Evolutionary conservation across 352 stramenopile genomes (phyloP).

Genomic region (Hyphochytrium catenoides): DNA sequence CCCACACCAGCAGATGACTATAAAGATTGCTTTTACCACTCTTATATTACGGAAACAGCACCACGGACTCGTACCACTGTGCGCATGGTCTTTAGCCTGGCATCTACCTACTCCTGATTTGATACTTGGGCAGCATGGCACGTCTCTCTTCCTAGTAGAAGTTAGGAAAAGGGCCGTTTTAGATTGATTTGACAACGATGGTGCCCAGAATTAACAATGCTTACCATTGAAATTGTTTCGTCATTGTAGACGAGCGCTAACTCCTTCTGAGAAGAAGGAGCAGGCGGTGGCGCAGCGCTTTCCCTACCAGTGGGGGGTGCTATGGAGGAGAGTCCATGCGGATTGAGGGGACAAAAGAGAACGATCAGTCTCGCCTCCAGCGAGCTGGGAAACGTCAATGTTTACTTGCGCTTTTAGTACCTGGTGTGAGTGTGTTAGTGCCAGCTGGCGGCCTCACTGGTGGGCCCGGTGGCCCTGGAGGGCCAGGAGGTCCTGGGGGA

Average conservation of each 20-base stretch:
- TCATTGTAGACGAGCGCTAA: constrained; percentile 26
- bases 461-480: no score
- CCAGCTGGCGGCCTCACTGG: no score
- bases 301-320: constrained; percentile 9
- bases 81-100: no score
- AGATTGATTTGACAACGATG: neutral
- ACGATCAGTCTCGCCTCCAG: constrained; percentile 4
- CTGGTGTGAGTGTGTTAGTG: no score
- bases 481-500: no score
- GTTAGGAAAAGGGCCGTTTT: neutral
- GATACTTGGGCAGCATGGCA: constrained; percentile 41
- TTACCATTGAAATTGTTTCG: constrained; percentile 27
- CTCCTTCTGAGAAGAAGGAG: constrained; percentile 14
- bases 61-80: no score
- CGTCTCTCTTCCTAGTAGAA: constrained; percentile 38
- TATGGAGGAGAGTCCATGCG: constrained; percentile 8
- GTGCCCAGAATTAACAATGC: constrained; percentile 1
- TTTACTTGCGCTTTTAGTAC: no score
- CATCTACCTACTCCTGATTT: no score
- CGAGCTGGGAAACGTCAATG: constrained; percentile 4
- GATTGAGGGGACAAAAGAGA: constrained; percentile 4
- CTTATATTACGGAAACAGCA: no score
- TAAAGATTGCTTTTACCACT: no score
- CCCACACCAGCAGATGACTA: no score
- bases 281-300: constrained; percentile 6